A percentile compares a stretch with the other conserved stretches of the same genome.
Conservation (phyloP, 2,329 filamentous ascomycete species). For the Esteya vermicola region DNA sequence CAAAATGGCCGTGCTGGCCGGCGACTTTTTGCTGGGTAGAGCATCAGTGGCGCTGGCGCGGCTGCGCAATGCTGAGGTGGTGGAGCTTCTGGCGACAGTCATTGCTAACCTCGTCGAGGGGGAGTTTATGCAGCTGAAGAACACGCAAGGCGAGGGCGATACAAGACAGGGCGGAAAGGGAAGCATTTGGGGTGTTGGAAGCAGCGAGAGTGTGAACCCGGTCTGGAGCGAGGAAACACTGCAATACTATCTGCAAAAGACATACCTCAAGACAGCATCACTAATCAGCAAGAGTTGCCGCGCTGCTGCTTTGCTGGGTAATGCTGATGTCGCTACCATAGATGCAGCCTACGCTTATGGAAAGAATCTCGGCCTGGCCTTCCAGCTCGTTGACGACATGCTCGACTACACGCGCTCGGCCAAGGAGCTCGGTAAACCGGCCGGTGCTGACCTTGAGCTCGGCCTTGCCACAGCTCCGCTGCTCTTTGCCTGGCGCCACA, state of each 20-base stretch:
- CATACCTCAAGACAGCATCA: slow-evolving; percentile 91
- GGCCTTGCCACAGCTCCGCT: slow-evolving; percentile 88
- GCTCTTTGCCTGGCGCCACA: slow-evolving; percentile 89
- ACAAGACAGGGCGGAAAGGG: too few relatives aligned
- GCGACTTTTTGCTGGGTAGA: slow-evolving; percentile 88
- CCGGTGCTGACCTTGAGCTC: slow-evolving; percentile 84
- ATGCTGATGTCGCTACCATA: slow-evolving; percentile 60
- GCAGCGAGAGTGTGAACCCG: slow-evolving; percentile 73
- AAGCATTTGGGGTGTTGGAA: too few relatives aligned
- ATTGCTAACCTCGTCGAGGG: slow-evolving; percentile 97
- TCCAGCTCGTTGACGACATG: slow-evolving; percentile 97
- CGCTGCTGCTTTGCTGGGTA: slow-evolving; percentile 73
- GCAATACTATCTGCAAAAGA: slow-evolving; percentile 93
- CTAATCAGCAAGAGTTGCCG: slow-evolving; percentile 94
- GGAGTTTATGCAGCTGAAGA: slow-evolving; percentile 99
- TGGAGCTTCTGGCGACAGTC: slow-evolving; percentile 85
- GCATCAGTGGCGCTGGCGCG: slow-evolving; percentile 88
- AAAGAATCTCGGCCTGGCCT: slow-evolving; percentile 84
- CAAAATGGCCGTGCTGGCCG: slow-evolving; percentile 96
- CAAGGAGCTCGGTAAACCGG: slow-evolving; percentile 81
- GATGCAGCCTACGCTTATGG: slow-evolving; percentile 88
- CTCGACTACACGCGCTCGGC: slow-evolving; percentile 86
- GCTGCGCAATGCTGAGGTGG: slow-evolving; percentile 82
- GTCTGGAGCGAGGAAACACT: slow-evolving; percentile 80
- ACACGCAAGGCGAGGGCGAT: too few relatives aligned